Base-by-base conservation (phyloP, 768 basidiomycete genomes). In the Hortiboletus flavorubellus region DNA sequence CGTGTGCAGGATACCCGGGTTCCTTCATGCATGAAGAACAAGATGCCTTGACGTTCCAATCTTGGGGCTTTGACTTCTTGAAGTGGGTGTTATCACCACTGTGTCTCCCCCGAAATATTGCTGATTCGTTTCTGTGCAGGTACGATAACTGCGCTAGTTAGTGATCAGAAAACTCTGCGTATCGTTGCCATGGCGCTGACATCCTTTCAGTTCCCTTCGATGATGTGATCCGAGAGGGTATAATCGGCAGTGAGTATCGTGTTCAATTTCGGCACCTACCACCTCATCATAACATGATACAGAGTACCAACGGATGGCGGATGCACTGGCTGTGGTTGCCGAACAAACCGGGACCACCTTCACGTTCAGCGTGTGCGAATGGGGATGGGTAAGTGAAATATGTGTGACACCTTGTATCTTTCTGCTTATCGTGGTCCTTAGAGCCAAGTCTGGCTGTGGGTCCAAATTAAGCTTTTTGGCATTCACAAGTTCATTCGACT, bases 391-490 rank as follows among this genome's bases (percentile, higher is more conserved):
- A 55, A 66, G 78, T 69, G 29, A 56, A 42, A 52, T 29, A 23
- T 38, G 6, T 26, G 34, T 5, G 9, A 45, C 21, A 21, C 12
- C 15, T 43, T 44, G 44, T 42, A 15, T 15, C 10, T 5, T 46
- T 31, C 42, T 3, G 34, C 34, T 54, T n/a, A 46, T 34, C 10
- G 29, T 30, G n/a, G 46, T n/a, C 18, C 23, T 38, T 51, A 83
- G 81, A 76, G 73, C 60, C 78, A 84, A 71, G 82, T 82, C 5
- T 85, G 82, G 84, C 63, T 84, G 45, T 86, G 80, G 79, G 85
- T 23, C 68, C 63, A 54, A 58, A 65, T 10, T 53, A 78, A 12
- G 75, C 23, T 4, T 33, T 39, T 40, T 21, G 2, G 39, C n/a
- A 11, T 41, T 46, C 29, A 12, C 12, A 39, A 18, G 29, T 38